Evolutionary conservation across 164 flowering plant species (phyloP).

Genomic region (Echeveria elegans): DNA sequence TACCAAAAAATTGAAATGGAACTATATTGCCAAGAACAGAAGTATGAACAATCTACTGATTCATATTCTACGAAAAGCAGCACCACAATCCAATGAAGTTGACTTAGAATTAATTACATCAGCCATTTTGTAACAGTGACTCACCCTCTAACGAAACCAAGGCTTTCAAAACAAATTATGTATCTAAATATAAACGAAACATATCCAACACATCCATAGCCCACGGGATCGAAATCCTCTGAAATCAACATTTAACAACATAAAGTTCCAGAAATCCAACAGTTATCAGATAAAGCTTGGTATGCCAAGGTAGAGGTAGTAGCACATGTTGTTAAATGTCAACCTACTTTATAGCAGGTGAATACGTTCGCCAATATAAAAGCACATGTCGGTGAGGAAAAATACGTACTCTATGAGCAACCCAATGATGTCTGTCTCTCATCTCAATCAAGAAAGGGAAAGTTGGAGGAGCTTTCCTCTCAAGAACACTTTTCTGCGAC

Average conservation of each 20-base stretch:
- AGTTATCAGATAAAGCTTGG: not conserved
- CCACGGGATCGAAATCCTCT: too few relatives aligned
- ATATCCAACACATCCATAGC: too few relatives aligned
- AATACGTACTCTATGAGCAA: slow-evolving; percentile 47
- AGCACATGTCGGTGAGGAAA: not conserved
- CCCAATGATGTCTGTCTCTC: slow-evolving; percentile 67
- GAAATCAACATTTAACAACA: not conserved
- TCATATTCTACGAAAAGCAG: not conserved
- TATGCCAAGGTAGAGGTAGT: not conserved
- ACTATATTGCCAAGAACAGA: not conserved
- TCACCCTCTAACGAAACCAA: too few relatives aligned
- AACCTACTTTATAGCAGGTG: not conserved
- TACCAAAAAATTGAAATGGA: not conserved
- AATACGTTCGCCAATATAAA: not conserved
- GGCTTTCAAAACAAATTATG: too few relatives aligned
- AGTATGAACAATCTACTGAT: not conserved
- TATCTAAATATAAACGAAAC: too few relatives aligned
- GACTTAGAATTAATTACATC: not conserved
- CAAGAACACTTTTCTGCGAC: slow-evolving; percentile 52
- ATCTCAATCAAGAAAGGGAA: slow-evolving; percentile 69
- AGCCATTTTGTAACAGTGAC: too few relatives aligned
- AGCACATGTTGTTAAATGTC: not conserved
- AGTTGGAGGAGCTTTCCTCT: slow-evolving; percentile 63
- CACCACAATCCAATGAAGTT: not conserved
- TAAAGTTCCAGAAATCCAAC: not conserved